A percentile compares a stretch with the other conserved stretches of the same genome.
These are phyloP conservation scores for Hibiscus mutabilis DNA, from an alignment of 345 rosid species.

Conservation along the genomic window DNA sequence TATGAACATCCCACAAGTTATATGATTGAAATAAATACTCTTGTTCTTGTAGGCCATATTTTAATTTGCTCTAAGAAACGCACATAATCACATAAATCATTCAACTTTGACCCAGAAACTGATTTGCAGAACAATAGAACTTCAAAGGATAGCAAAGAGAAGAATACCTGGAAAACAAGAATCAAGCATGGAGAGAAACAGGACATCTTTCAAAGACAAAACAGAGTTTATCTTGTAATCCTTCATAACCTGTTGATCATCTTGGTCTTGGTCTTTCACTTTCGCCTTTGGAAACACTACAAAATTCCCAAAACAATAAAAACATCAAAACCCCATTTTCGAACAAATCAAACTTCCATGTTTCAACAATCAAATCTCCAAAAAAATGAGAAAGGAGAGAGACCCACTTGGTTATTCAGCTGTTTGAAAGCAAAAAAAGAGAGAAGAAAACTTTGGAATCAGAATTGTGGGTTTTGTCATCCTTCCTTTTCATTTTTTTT, in stretches of 20 bases:
- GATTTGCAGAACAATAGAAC: not conserved
- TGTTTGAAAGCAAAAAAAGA: not conserved
- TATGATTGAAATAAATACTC: not conserved
- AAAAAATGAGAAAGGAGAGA: not conserved
- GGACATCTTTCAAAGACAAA: slow-evolving; percentile 43
- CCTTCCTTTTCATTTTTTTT: too few species aligned
- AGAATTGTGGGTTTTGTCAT: not conserved
- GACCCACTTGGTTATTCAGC: slow-evolving; percentile 20
- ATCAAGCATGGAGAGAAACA: slow-evolving; percentile 41
- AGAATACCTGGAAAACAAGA: slow-evolving; percentile 35
- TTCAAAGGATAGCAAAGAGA: not conserved
- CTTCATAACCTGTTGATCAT: slow-evolving; percentile 13
- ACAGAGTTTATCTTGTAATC: slow-evolving; percentile 29
- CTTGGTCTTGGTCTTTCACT: slow-evolving; percentile 29
- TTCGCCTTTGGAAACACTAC: slow-evolving; percentile 63
- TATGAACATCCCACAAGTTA: not conserved
- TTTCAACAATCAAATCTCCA: not conserved
- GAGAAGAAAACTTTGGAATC: not conserved
- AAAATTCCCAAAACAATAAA: slow-evolving; percentile 15
- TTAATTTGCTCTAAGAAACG: not conserved
- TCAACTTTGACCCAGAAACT: not conserved
- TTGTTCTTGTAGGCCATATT: not conserved
- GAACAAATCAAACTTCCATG: not conserved
- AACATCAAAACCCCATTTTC: slow-evolving; percentile 9
- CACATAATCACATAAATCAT: not conserved